phyloP scores from a whole-genome alignment of 768 basidiomycete species.

The Rhizopogon sp. region DNA sequence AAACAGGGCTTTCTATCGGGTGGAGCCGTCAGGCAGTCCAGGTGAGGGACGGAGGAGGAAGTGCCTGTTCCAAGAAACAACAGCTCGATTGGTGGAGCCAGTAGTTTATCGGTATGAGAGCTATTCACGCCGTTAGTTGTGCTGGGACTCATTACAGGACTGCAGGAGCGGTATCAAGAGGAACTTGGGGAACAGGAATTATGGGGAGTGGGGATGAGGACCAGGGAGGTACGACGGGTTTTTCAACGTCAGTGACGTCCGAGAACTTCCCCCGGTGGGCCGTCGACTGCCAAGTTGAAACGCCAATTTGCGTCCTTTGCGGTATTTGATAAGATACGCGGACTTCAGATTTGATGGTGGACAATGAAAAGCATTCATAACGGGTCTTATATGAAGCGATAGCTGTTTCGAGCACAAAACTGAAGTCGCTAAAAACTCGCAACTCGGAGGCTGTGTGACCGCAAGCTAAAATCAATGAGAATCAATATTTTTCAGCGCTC shows the following conservation, averaged over 20 bases:
- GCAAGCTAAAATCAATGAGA: too few species aligned
- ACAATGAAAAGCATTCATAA: background rate
- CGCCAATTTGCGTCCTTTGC: background rate
- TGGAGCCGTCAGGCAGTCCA: slow-evolving; percentile 72
- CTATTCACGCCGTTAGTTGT: background rate
- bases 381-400: background rate
- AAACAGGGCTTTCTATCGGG: slow-evolving; percentile 46
- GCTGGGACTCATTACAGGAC: background rate
- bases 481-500: too few species aligned
- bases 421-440: too few species aligned
- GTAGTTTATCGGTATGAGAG: background rate
- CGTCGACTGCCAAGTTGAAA: background rate
- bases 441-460: too few species aligned
- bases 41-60: slow-evolving; percentile 64
- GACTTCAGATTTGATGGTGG: background rate
- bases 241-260: background rate
- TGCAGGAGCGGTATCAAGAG: background rate
- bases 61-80: slow-evolving; percentile 85
- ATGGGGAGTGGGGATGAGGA: background rate
- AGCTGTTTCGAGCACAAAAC: background rate
- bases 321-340: slow-evolving; percentile 2
- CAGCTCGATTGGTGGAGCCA: slow-evolving; percentile 40
- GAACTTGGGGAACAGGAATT: background rate
- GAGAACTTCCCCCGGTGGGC: slow-evolving; percentile 1
- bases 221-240: background rate